Evolutionary conservation across 1,139 yeast species (phyloP).

Genomic region (Zhuliangozyma blackwelliae): DNA sequence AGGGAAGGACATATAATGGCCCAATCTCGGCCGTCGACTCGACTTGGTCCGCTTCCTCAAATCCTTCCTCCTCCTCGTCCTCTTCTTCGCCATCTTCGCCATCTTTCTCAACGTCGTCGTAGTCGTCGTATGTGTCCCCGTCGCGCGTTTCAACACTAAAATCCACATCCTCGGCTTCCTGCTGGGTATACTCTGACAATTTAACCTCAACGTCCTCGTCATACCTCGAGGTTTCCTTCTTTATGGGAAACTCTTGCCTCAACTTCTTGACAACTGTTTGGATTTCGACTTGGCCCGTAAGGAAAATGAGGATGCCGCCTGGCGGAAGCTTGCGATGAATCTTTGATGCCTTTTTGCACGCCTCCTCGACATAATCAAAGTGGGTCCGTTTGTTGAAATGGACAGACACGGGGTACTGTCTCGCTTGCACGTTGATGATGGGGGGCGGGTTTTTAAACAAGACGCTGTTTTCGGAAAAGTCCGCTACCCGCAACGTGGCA

Average conservation of each 20-base stretch:
- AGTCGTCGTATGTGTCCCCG: conserved; percentile 15
- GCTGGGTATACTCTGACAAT: conserved; percentile 55
- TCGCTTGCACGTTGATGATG: conserved; percentile 82
- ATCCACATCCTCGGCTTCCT: conserved; percentile 88
- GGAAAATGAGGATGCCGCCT: conserved; percentile 87
- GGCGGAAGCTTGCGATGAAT: conserved; percentile 85
- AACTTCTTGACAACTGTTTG: conserved; percentile 67
- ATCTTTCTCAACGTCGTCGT: conserved; percentile 22
- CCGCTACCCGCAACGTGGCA: conserved; percentile 90
- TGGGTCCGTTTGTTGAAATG: conserved; percentile 85
- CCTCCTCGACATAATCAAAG: conserved; percentile 79
- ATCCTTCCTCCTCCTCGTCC: conserved; percentile 81
- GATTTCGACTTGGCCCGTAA: conserved; percentile 95
- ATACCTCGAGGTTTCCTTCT: conserved; percentile 18
- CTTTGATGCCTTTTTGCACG: conserved; percentile 77
- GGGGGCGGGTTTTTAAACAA: conserved; percentile 85
- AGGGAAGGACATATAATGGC: conserved; percentile 85
- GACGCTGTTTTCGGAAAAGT: conserved; percentile 75
- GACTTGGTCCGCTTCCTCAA: conserved; percentile 58
- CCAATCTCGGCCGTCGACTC: conserved; percentile 52
- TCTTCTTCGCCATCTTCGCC: conserved; percentile 30
- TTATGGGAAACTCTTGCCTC: conserved; percentile 64
- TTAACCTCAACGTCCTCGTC: conserved; percentile 43
- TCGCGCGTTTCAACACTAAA: conserved; percentile 54
- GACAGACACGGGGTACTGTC: conserved; percentile 91